Evolutionary conservation across 1,284 basidiomycete genomes (phyloP).

Genomic region (Pholiota adiposa): DNA sequence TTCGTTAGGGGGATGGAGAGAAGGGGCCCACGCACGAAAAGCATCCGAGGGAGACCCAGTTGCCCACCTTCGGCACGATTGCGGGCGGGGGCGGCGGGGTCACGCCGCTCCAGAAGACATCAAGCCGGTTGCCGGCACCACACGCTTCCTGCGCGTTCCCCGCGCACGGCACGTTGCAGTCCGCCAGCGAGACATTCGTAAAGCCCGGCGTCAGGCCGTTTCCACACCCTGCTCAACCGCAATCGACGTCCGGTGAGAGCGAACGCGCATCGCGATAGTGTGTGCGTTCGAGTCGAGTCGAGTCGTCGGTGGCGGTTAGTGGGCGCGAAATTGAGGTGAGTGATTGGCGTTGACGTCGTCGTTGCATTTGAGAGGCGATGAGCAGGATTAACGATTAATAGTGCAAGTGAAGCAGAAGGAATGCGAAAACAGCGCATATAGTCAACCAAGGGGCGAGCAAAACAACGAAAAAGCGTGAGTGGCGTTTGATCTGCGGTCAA

Average conservation of each 20-base stretch:
- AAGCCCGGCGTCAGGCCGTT: slow-evolving; percentile 54
- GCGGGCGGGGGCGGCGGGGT: slow-evolving; percentile 52
- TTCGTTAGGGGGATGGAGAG: neutral
- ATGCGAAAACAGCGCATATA: neutral
- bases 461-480: slow-evolving; percentile 5
- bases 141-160: slow-evolving; percentile 63
- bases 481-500: neutral
- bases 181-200: slow-evolving; percentile 46
- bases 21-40: slow-evolving; percentile 49
- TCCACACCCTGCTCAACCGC: slow-evolving; percentile 56
- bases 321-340: too few relatives aligned
- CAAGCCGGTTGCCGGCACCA: slow-evolving; percentile 63
- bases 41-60: slow-evolving; percentile 69
- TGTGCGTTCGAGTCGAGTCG: too few relatives aligned
- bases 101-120: slow-evolving; percentile 65
- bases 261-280: too few relatives aligned
- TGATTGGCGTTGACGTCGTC: too few relatives aligned
- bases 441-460: neutral
- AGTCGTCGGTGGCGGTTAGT: too few relatives aligned
- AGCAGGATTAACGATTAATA: too few relatives aligned
- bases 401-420: neutral
- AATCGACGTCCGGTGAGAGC: neutral
- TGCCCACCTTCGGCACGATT: slow-evolving; percentile 54
- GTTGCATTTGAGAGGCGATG: neutral
- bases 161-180: slow-evolving; percentile 66